A percentile compares a stretch with the other conserved stretches of the same genome.
Conservation (phyloP, 192 early-diverging fungal genomes). For the Entophlyctis luteolus region DNA sequence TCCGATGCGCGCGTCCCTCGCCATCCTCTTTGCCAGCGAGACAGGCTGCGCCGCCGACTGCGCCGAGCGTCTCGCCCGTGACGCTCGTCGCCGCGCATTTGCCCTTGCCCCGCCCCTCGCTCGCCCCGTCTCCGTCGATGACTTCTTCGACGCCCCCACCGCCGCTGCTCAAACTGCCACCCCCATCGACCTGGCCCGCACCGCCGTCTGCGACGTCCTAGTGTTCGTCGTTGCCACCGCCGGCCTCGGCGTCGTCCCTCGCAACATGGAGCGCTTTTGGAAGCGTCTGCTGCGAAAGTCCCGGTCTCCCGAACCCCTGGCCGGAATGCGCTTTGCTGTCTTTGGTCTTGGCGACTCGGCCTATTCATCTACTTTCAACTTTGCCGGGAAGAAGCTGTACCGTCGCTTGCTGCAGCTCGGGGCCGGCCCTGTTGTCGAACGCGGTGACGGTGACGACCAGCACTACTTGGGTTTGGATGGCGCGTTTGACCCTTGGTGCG, state of each 20-base stretch:
- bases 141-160: slow-evolving; percentile 72
- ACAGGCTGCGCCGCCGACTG: slow-evolving; percentile 91
- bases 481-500: slow-evolving; percentile 83
- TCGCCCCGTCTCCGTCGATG: background rate
- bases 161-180: background rate
- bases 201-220: background rate
- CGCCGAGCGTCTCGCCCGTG: slow-evolving; percentile 74
- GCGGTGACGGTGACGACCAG: slow-evolving; percentile 93
- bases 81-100: slow-evolving; percentile 76
- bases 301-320: slow-evolving; percentile 61
- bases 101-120: slow-evolving; percentile 42
- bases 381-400: slow-evolving; percentile 85
- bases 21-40: slow-evolving; percentile 84
- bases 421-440: slow-evolving; percentile 58
- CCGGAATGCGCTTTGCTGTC: slow-evolving; percentile 71
- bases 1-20: background rate
- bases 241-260: slow-evolving; percentile 88
- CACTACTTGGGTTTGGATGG: slow-evolving; percentile 91
- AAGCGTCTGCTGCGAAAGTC: slow-evolving; percentile 81
- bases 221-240: slow-evolving; percentile 90
- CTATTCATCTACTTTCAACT: slow-evolving; percentile 90
- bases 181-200: background rate
- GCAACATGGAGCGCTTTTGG: slow-evolving; percentile 94
- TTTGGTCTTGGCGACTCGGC: slow-evolving; percentile 96
- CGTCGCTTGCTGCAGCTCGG: slow-evolving; percentile 83